Evolutionary conservation across 192 early-diverging fungal genomes (phyloP).

Genomic region (Backusella westeae): DNA sequence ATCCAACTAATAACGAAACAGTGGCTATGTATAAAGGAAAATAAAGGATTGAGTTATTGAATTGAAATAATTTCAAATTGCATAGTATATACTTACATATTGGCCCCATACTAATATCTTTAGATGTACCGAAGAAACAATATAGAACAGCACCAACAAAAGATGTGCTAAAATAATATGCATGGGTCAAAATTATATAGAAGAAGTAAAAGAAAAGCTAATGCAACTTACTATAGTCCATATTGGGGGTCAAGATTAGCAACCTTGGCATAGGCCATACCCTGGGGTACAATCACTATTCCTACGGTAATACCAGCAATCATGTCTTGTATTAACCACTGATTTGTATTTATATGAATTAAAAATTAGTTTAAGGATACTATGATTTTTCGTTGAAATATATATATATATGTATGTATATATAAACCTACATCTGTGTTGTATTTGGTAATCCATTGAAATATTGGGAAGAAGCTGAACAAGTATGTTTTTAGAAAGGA

Average conservation of each 20-base stretch:
- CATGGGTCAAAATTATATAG: conserved; percentile 41
- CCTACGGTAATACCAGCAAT: conserved; percentile 74
- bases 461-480: conserved; percentile 18
- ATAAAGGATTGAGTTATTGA: conserved; percentile 17
- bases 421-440: conserved; percentile 21
- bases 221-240: background rate
- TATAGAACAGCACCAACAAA: conserved; percentile 72
- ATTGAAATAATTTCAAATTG: background rate
- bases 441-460: conserved; percentile 33
- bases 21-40: conserved; percentile 45
- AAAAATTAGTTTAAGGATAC: background rate
- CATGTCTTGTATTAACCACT: conserved; percentile 41
- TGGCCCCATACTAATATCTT: conserved; percentile 69
- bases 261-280: conserved; percentile 69
- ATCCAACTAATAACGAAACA: conserved; percentile 73
- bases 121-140: conserved; percentile 72
- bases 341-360: background rate
- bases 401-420: too few relatives aligned
- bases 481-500: background rate
- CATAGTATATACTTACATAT: background rate
- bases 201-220: conserved; percentile 52
- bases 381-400: background rate
- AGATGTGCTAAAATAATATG: conserved; percentile 30
- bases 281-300: conserved; percentile 69
- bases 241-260: conserved; percentile 49